These are phyloP conservation scores for Hygrocybe punicea DNA, from an alignment of 768 basidiomycete genomes.

Conservation along the genomic window DNA sequence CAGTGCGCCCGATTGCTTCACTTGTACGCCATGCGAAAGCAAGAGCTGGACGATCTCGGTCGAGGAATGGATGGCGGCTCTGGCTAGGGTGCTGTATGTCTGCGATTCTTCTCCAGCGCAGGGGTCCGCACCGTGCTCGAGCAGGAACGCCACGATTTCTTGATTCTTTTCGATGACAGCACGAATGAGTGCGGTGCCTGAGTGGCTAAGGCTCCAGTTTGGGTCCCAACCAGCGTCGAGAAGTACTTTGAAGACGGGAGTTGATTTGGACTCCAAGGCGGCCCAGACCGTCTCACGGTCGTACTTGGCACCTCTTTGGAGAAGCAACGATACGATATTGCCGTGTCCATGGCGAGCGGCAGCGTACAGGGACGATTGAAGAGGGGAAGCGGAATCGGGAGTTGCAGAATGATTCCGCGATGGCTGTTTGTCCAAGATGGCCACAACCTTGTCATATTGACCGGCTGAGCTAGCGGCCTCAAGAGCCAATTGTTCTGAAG, in stretches of 20 bases:
- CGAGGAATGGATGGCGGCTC: constrained; percentile 8
- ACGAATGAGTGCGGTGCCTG: constrained; percentile 12
- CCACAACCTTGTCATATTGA: not conserved
- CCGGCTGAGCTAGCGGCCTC: not conserved
- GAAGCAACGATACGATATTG: constrained; percentile 9
- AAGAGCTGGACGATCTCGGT: constrained; percentile 1
- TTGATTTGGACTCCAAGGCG: not conserved
- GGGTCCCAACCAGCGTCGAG: constrained; percentile 12
- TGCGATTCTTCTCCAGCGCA: constrained; percentile 1
- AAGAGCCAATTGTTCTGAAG: too few species aligned
- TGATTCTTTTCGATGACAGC: constrained; percentile 1
- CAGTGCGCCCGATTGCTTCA: constrained; percentile 14
- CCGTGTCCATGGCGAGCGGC: constrained; percentile 1
- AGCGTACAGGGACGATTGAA: not conserved
- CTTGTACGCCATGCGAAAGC: constrained; percentile 8
- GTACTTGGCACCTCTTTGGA: constrained; percentile 7
- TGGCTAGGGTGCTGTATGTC: constrained; percentile 10
- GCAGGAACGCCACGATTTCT: not conserved
- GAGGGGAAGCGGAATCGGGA: too few species aligned
- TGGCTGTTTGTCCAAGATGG: not conserved
- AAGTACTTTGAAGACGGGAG: constrained; percentile 12
- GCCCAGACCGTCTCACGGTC: constrained; percentile 6
- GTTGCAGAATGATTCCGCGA: too few species aligned
- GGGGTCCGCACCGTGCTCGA: constrained; percentile 12
- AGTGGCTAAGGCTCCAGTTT: constrained; percentile 11